phyloP scores from a whole-genome alignment of 1,139 yeast species.

The Zygoascus hellenicus region DNA sequence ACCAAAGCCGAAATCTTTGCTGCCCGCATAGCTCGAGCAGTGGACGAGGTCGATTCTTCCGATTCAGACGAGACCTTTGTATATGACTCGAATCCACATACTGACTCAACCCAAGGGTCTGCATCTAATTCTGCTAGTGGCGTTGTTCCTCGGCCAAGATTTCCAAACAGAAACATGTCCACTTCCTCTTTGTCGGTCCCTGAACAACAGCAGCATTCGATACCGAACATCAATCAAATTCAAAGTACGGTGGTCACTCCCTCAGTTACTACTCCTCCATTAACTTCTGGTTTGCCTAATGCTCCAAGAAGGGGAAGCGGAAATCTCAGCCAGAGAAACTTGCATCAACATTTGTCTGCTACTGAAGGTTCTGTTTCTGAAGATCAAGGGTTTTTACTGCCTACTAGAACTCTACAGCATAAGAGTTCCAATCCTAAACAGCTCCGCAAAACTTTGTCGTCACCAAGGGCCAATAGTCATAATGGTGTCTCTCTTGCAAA shows the following conservation, averaged over 20 bases:
- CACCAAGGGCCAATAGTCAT: slow-evolving; percentile 1
- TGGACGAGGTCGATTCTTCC: slow-evolving; percentile 78
- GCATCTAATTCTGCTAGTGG: not conserved
- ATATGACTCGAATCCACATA: slow-evolving; percentile 53
- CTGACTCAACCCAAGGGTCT: slow-evolving; percentile 18
- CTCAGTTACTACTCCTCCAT: not conserved
- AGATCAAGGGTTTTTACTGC: slow-evolving; percentile 1
- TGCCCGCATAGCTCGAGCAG: slow-evolving; percentile 89
- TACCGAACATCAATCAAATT: not conserved
- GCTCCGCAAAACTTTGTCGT: not conserved
- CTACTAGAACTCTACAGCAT: not conserved
- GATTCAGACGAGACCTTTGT: slow-evolving; percentile 94
- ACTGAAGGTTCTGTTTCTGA: slow-evolving; percentile 1
- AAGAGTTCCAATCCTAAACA: not conserved
- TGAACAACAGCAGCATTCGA: slow-evolving; percentile 8
- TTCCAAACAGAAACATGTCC: slow-evolving; percentile 25
- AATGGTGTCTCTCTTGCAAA: slow-evolving; percentile 1
- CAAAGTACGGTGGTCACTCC: not conserved
- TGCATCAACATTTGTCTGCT: slow-evolving; percentile 3
- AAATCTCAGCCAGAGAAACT: not conserved
- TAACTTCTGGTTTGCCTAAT: not conserved
- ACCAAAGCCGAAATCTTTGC: slow-evolving; percentile 84
- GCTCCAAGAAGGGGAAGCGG: slow-evolving; percentile 1
- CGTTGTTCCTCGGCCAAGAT: slow-evolving; percentile 14
- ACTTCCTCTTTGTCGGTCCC: slow-evolving; percentile 21